Base-by-base conservation (phyloP, 2,329 filamentous ascomycete species). In the Tolypocladium tropicale region DNA sequence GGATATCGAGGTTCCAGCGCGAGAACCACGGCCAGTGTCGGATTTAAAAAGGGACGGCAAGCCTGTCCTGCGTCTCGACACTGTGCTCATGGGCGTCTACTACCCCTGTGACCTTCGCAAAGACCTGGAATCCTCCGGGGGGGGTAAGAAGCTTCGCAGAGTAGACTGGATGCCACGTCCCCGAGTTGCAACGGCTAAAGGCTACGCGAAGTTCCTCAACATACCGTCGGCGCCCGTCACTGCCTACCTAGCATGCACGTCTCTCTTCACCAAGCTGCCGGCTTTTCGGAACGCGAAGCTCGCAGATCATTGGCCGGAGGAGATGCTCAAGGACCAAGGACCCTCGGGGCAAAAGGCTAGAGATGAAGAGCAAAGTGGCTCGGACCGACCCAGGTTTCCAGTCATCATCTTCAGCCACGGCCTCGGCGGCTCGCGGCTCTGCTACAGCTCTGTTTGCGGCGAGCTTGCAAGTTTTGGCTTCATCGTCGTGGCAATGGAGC, bases 391-490 rank as follows among this genome's bases (percentile, higher is more conserved):
- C 0, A 73, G 59, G 4, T 87, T 86, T 57, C 83, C 84, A 1
- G 70, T 86, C 25, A 73, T 88, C 36, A 74, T 88, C 25, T 88
- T 88, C 67, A 85, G 81, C 62, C 84, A 88, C 66, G 84, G 84
- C 0, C 68, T 88, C 6, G 83, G 84, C 6, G 84, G 83, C 0
- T 85, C 81, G 2, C 71, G 83, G 51, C 85, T 83, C 2, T 79
- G 78, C 59, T 86, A 85, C 63, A 84, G 80, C 21, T 77, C 78
- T 18, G 72, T 87, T 2, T 87, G 83, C 60, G 82, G 83, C 9
- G 83, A 88, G 60, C 80, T 88, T 60, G 84, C 83, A 0, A 84
- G 81, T 63, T 83, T 85, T 60, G 83, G 84, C 0, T 85, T 86
- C 61, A 72, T 88, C 0, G 82, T 88, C 0, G 78, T 83, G 36